Evolutionary conservation across 495 filamentous ascomycete genomes (phyloP), one percentile per base, ranked within the genome.

Genomic region (Penicillium subrubescens): DNA sequence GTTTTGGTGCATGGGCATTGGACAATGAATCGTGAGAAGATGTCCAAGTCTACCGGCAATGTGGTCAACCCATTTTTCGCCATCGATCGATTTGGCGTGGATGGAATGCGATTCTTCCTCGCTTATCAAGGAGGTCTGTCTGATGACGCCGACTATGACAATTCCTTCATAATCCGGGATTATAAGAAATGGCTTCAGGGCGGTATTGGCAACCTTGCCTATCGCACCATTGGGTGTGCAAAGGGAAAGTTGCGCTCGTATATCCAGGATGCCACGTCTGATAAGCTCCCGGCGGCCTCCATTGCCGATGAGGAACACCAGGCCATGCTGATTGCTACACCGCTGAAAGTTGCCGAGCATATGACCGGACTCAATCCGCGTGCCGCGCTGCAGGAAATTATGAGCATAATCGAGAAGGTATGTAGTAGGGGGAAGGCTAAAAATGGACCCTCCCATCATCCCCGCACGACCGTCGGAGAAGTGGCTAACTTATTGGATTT

Each of bases 41-140:
- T 99, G 95, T 91, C 93, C 34, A 99, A 99, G 75, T 94, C 91
- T 8, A 87, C 88, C 6, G 96, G 96, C 55, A 98, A 96, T 74
- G 94, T 93, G 25, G 95, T 99, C 21, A 97, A 97, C 70, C 95
- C 95, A 0, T 93, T 96, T 73, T 92, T 93, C 67, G 95, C 95
- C 5, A 86, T 98, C 57, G 88, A 97, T 34, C 86, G 94, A 17
- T 98, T 93, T 73, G 94, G 92, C 15, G 83, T 91, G 2, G 95
- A 99, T 78, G 81, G 86, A 2, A 89, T 97, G 86, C 88, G 95
- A 0, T 97, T 89, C 74, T 99, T 93, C 79, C 81, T 99, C 57
- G 83, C 90, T 21, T 85, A 88, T 63, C 88, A 92, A 64, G 94
- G 93, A 10, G 88, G 88, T 5, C 83, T 97, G 35, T 69, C 72